These are phyloP conservation scores for Leccinum variicolor DNA, from an alignment of 768 basidiomycete genomes.

Conservation along the genomic window DNA sequence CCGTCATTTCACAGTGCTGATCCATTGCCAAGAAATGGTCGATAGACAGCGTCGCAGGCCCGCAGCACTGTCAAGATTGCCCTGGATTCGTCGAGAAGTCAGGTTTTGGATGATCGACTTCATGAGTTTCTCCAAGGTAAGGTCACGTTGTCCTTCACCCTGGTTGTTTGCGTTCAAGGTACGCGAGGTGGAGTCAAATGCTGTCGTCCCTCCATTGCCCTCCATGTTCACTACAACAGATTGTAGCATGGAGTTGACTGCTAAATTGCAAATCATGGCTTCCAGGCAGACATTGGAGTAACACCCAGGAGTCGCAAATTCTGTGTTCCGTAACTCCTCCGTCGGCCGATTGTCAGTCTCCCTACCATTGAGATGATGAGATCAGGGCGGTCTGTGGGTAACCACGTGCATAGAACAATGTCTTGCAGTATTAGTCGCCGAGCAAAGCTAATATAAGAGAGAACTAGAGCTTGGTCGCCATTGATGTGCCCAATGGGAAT, in stretches of 20 bases:
- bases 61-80: constrained; percentile 58
- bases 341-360: constrained; percentile 79
- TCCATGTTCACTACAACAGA: constrained; percentile 97
- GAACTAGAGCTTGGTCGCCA: no score
- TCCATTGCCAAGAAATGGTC: constrained; percentile 99
- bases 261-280: constrained; percentile 84
- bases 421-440: constrained; percentile 85
- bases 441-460: constrained; percentile 90
- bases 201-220: constrained; percentile 89
- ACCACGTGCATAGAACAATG: constrained; percentile 90
- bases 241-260: constrained; percentile 90
- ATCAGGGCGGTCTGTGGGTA: constrained; percentile 75
- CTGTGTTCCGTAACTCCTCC: constrained; percentile 80
- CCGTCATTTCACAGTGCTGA: constrained; percentile 73
- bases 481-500: no score
- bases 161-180: constrained; percentile 88
- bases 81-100: constrained; percentile 84
- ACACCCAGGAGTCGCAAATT: constrained; percentile 79
- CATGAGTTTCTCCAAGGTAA: constrained; percentile 87
- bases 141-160: constrained; percentile 51
- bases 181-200: constrained; percentile 89
- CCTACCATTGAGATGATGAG: constrained; percentile 73
- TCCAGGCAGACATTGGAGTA: constrained; percentile 94
- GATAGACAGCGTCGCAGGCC: constrained; percentile 53
- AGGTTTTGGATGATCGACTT: constrained; percentile 49